Base-by-base conservation (phyloP, 768 basidiomycete species). In the Pleurotus salmoneostramineus region DNA sequence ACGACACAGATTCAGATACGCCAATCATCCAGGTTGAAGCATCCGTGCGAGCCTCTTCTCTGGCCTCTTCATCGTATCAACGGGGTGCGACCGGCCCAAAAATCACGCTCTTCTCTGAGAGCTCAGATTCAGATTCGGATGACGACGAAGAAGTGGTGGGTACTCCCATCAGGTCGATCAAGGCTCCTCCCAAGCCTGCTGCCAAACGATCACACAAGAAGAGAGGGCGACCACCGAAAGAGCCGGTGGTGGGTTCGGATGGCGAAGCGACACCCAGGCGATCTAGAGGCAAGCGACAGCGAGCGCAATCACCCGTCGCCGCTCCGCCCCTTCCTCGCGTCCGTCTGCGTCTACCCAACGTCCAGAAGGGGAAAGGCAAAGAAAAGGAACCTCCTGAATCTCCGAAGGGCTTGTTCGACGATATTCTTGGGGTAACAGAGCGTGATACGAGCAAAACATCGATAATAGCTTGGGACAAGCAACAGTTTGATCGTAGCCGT, bases 371-470 rank as follows among this genome's bases (percentile, higher is more conserved):
- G 33, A 89, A 89, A 68, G 83, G 83, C 34, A 88, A 84, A 66
- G 85, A 85, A 42, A 79, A 81, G 14, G 88, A 91, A 56, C 86
- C 87, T 6, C 87, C 87, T 5, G 74, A 77, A 31, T 69, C 71
- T 8, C 70, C 73, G 44, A 77, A 50, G 45, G 86, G 87, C 27
- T 76, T 94, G 50, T 98, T 95, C 66, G 95, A 97, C 48, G 95
- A 94, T 17, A 78, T 96, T 42, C 77, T 98, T 36, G 71, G 70
- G 11, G 71, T 77, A 1, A 77, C 77, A 14, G 89, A 96, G 56
- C 83, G 92, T 36, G 92, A 93, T 66, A 87, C 81, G 45, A 72
- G 77, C 17, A 86, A 83, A 66, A 93, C 94, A 6, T 69, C 69
- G 0, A 88, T 95, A 31, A 68, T 71, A 3, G 71, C 72, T 33